Evolutionary conservation across 75 land plant species (phyloP).

Genomic region (Sequoia sempervirens): DNA sequence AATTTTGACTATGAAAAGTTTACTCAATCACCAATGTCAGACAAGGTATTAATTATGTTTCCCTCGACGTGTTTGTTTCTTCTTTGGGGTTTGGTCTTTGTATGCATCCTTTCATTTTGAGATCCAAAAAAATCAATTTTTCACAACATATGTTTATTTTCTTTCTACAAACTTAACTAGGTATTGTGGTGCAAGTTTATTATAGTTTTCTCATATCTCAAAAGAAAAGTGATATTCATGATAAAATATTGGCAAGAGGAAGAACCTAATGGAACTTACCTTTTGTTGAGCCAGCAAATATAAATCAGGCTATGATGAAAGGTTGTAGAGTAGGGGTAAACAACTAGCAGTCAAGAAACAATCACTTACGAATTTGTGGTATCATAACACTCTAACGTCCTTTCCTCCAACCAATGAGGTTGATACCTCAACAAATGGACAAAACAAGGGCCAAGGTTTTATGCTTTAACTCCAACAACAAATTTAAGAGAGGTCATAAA

Average conservation of each 20-base stretch:
- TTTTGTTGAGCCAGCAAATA: no score
- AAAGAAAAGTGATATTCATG: neutral
- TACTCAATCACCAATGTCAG: conserved; percentile 73
- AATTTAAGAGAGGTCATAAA: no score
- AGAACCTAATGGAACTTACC: neutral
- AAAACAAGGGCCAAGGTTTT: no score
- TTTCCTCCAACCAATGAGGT: no score
- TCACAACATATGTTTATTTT: neutral
- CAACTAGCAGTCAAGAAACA: no score
- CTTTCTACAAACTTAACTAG: neutral
- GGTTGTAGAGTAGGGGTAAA: no score
- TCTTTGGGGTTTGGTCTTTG: neutral
- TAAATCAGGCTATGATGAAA: no score
- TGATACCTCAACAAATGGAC: no score
- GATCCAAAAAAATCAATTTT: neutral
- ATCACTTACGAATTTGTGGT: no score
- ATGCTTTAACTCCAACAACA: no score
- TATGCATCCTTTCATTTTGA: neutral
- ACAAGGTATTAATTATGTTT: conserved; percentile 42
- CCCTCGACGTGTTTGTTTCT: neutral
- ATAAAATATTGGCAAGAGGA: neutral
- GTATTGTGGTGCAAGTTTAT: neutral
- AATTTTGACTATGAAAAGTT: conserved; percentile 84
- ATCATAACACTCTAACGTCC: no score
- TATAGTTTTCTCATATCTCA: neutral